Evolutionary conservation across 1,284 basidiomycete genomes (phyloP).

Genomic region (Moesziomyces sp.): DNA sequence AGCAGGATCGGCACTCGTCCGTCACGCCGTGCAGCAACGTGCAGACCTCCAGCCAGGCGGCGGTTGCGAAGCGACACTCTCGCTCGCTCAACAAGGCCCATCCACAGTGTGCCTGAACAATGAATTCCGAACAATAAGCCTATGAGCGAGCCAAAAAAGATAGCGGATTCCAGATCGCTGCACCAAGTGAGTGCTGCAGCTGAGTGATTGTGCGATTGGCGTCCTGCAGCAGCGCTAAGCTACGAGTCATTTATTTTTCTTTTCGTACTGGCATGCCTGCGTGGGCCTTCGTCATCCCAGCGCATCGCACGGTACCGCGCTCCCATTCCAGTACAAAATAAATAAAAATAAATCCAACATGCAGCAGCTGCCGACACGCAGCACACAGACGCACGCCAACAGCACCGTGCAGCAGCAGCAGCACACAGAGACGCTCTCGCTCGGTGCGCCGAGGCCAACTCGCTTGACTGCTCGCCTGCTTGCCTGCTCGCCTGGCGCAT

Average conservation of each 20-base stretch:
- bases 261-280: slow-evolving; percentile 23
- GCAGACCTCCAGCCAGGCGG: neutral
- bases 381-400: neutral
- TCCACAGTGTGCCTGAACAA: neutral
- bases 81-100: too few relatives aligned
- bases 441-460: neutral
- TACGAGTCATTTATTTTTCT: neutral
- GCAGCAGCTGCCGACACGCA: neutral
- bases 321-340: neutral
- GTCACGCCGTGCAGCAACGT: neutral
- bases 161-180: slow-evolving; percentile 1
- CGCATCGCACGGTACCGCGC: slow-evolving; percentile 1
- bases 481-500: neutral
- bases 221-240: slow-evolving; percentile 66
- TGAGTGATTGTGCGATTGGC: too few relatives aligned
- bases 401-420: neutral
- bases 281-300: slow-evolving; percentile 43
- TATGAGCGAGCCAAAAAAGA: too few relatives aligned
- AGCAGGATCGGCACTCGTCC: neutral
- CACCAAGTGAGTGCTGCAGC: too few relatives aligned
- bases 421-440: too few relatives aligned
- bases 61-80: neutral
- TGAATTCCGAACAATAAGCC: neutral
- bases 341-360: slow-evolving; percentile 5
- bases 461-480: neutral